Base-by-base conservation (phyloP, 2,329 filamentous ascomycete species). In the Xylariomycetidae sp. region DNA sequence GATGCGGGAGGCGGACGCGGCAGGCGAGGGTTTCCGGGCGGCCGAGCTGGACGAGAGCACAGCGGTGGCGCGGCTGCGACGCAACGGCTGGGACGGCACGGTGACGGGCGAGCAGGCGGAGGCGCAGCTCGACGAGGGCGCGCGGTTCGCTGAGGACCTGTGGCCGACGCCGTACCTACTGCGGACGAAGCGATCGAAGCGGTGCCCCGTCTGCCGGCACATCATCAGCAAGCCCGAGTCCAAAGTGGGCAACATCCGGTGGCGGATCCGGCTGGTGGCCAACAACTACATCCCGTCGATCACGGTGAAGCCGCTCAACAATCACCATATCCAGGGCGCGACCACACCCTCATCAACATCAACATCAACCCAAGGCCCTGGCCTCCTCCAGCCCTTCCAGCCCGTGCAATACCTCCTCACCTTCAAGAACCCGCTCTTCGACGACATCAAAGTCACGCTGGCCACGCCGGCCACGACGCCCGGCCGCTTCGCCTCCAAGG, bases 211-310 rank as follows among this genome's bases (percentile, higher is more conserved):
- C 9, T 98, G 92, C 63, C 83, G 92, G 10, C 90, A 97, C 64
- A 96, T 97, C 55, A 83, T 98, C 48, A 85, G 88, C 41, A 94
- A 94, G 58, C 92, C 90, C 11, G 92, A 98, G 61, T 77, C 82
- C 38, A 98, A 97, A 61, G 82, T 94, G 19, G 79, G 80, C 29
- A 90, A 85, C 33, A 92, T 85, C 6, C 83, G 89, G 18, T 97
- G 92, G 73, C 85, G 90, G 51, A 96, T 98, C 59, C 85, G 87
- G 34, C 74, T 97, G 1, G 81, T 97, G 5, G 94, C 92, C 15
- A 76, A 82, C 35, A 88, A 82, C 55, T 90, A 94, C 62, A 87
- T 98, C 42, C 92, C 92, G 1, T 80, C 80, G 38, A 80, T 96
- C 41, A 77, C 79, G 18, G 76, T 96, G 48, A 76, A 77, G 31